Percentiles rank a stretch among this genome's conserved stretches.
These are phyloP conservation scores for Pyrus communis DNA, from an alignment of 306 rosid genomes.

Conservation along the genomic window DNA sequence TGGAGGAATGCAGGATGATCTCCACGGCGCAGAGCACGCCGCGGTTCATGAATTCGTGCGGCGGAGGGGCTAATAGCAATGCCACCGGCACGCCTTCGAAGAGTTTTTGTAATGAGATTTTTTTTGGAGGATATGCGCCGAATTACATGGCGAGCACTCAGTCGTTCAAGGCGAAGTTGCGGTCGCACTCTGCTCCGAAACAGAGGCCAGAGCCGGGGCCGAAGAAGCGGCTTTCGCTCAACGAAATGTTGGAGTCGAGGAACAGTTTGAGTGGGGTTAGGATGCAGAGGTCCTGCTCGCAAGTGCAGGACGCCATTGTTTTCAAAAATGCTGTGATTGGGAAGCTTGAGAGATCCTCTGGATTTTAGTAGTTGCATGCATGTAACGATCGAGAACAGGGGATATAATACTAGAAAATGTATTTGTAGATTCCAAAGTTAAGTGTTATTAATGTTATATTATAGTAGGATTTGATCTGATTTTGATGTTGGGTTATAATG, in stretches of 20 bases:
- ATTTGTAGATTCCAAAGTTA: slow-evolving; percentile 5
- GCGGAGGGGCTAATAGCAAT: slow-evolving; percentile 11
- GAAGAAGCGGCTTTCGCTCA: slow-evolving; percentile 57
- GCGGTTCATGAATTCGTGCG: slow-evolving; percentile 43
- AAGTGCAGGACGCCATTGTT: slow-evolving; percentile 57
- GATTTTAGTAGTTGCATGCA: slow-evolving; percentile 14
- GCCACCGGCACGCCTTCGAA: slow-evolving; percentile 49
- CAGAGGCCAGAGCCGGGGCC: slow-evolving; percentile 67
- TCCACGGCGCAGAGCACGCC: slow-evolving; percentile 93
- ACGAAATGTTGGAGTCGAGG: slow-evolving; percentile 69
- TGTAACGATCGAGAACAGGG: background rate
- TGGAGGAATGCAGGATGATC: slow-evolving; percentile 54
- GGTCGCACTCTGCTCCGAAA: slow-evolving; percentile 87
- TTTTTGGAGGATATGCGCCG: slow-evolving; percentile 40
- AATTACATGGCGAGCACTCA: slow-evolving; percentile 72
- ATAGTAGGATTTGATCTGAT: background rate
- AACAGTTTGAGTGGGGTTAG: slow-evolving; percentile 65
- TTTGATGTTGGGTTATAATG: background rate
- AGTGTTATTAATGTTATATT: background rate
- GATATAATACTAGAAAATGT: background rate
- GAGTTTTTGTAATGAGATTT: slow-evolving; percentile 39
- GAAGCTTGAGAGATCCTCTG: slow-evolving; percentile 48
- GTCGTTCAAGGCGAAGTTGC: slow-evolving; percentile 76
- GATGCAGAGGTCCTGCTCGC: slow-evolving; percentile 83
- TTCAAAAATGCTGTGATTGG: slow-evolving; percentile 83